A percentile compares a stretch with the other conserved stretches of the same genome.
Evolutionary conservation across 2,329 filamentous ascomycete species (phyloP).

Genomic region (Coleophoma eucalyptorum): DNA sequence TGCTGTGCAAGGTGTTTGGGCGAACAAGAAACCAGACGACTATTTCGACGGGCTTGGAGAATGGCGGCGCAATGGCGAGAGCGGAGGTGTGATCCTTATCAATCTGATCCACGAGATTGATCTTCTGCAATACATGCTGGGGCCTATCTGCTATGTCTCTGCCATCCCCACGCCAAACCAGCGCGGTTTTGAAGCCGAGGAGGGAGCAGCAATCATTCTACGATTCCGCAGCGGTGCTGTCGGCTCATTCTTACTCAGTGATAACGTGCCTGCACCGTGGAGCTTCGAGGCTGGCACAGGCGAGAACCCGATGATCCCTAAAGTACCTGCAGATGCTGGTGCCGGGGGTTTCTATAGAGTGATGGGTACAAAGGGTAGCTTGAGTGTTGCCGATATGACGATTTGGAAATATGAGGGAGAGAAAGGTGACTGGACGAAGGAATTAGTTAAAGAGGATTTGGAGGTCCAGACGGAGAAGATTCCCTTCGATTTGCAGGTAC

Average conservation of each 20-base stretch:
- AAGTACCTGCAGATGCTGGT: conserved; percentile 28
- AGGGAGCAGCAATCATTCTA: conserved; percentile 50
- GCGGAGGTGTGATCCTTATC: conserved; percentile 48
- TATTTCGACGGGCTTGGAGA: conserved; percentile 46
- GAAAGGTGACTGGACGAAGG: conserved; percentile 13
- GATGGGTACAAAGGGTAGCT: conserved; percentile 45
- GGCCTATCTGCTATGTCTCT: conserved; percentile 45
- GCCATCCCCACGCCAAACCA: conserved; percentile 42
- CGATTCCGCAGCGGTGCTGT: conserved; percentile 50
- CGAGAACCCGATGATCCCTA: conserved; percentile 51
- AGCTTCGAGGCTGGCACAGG: conserved; percentile 55
- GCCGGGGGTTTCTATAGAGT: conserved; percentile 43
- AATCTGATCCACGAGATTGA: conserved; percentile 61
- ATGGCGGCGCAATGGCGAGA: conserved; percentile 39
- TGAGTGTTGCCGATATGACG: conserved; percentile 52
- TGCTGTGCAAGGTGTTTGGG: conserved; percentile 53
- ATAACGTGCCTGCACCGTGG: conserved; percentile 46
- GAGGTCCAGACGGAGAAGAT: conserved; percentile 22
- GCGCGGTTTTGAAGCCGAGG: conserved; percentile 46
- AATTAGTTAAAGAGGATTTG: conserved; percentile 9
- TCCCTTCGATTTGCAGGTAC: conserved; percentile 49
- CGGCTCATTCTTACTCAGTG: conserved; percentile 52
- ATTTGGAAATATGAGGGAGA: conserved; percentile 38
- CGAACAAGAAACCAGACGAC: conserved; percentile 41
- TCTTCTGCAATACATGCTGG: conserved; percentile 51